phyloP scores from a whole-genome alignment of 164 flowering plant species.

The Aristolochia fimbriata region DNA sequence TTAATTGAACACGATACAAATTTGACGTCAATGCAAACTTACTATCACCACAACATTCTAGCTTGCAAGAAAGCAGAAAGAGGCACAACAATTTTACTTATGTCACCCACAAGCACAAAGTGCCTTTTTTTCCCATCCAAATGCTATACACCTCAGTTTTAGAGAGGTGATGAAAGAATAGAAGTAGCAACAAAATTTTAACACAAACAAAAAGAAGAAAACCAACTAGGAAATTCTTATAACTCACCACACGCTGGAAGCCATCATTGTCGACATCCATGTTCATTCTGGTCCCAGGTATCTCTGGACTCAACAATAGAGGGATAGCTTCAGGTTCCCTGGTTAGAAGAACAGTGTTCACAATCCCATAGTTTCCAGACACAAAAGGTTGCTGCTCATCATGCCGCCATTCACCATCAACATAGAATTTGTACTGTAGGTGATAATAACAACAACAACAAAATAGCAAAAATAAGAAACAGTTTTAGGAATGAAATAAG shows the following conservation, averaged over 20 bases:
- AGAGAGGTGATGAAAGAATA: too few relatives aligned
- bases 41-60: too few relatives aligned
- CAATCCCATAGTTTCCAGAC: slow-evolving; percentile 56
- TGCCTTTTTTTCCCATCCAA: too few relatives aligned
- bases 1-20: too few relatives aligned
- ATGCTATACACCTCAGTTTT: too few relatives aligned
- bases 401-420: slow-evolving; percentile 93
- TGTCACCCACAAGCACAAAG: too few relatives aligned
- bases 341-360: slow-evolving; percentile 54
- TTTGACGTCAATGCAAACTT: too few relatives aligned
- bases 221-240: not conserved
- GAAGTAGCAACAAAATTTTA: too few relatives aligned
- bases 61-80: too few relatives aligned
- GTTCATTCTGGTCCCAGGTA: slow-evolving; percentile 36
- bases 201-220: too few relatives aligned
- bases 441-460: not conserved
- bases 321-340: slow-evolving; percentile 37
- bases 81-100: too few relatives aligned
- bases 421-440: slow-evolving; percentile 78
- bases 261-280: slow-evolving; percentile 85
- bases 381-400: slow-evolving; percentile 57
- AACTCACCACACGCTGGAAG: slow-evolving; percentile 53
- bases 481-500: not conserved
- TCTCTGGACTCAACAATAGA: slow-evolving; percentile 21
- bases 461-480: not conserved